Conservation (phyloP, 331 rosid genomes). For the Spiraea crenata region DNA sequence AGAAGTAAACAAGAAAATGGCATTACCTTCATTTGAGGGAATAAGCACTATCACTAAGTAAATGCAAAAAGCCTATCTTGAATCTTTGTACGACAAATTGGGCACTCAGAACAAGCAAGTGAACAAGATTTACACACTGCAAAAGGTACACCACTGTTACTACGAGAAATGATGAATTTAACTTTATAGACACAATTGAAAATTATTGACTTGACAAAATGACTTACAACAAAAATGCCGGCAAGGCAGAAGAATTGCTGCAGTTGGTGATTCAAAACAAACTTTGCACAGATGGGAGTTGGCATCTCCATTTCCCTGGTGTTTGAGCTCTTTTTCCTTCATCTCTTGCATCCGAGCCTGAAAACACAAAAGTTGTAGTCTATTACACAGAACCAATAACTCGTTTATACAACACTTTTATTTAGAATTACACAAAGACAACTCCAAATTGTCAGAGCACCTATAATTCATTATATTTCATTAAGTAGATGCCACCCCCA, state of each 20-base stretch:
- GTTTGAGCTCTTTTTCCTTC: conserved; percentile 89
- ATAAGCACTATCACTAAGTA: conserved; percentile 51
- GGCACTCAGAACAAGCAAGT: conserved; percentile 96
- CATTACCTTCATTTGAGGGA: conserved; percentile 46
- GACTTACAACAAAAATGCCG: conserved; percentile 98
- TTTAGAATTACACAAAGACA: too few species aligned
- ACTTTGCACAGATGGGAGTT: conserved; percentile 96
- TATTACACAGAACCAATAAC: neutral
- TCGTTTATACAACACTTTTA: neutral
- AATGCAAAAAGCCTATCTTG: conserved; percentile 97
- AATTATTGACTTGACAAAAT: neutral
- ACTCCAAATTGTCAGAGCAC: too few species aligned
- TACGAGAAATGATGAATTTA: neutral
- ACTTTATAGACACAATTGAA: too few species aligned
- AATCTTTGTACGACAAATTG: conserved; percentile 92
- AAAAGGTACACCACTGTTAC: conserved; percentile 21
- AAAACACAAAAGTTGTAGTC: conserved; percentile 19
- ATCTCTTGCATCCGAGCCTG: conserved; percentile 99
- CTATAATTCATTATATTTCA: neutral
- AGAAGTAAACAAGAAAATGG: neutral
- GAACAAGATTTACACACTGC: conserved; percentile 99
- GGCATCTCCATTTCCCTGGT: conserved; percentile 77
- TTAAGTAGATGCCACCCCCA: neutral
- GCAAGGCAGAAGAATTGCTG: conserved; percentile 97
- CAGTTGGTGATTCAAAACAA: conserved; percentile 92